Evolutionary conservation across 2,329 filamentous ascomycete genomes (phyloP), one percentile per base, ranked within the genome.

Genomic region (Arthrobotrys entomopaga): DNA sequence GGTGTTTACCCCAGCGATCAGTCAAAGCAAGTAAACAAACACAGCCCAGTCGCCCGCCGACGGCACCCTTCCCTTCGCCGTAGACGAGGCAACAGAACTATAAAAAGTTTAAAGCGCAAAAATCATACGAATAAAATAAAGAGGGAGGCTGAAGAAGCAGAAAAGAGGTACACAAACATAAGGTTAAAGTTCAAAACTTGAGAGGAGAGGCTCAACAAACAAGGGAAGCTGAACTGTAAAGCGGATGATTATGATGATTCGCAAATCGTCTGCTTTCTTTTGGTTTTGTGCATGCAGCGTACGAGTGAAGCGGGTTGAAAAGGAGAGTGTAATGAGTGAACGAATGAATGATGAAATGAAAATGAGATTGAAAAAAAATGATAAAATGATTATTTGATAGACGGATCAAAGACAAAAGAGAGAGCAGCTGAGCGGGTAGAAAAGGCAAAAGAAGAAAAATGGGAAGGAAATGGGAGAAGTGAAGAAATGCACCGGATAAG

Each of bases 51-150:
- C 61, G 16, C 38, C 59, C 0, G 26, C 58, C 24, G 34, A 20
- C 40, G 38, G 29, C 29, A 34, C 29, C 29, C 29, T 34, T 10
- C 10, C 10, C 7, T 10, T 34, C 19, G 15, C 67, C 56, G 69
- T 73, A 66, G 69, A 73, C 69, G 69, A 73, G 69, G 69, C 69
- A 73, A 34, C 29, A 34, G 29, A 34, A 34, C 29, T 34, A 34
- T 34, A 2, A 34, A 5, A 34, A 34, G 6, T 34, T 34, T 34
- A 34, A 34, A 34, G 29, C 29, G 67, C 70, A 54, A 26, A 22
- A 24, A 6, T 11, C 13, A 46, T 11, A 15, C 19, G 7, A 72
- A 72, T 38, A 57, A 56, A n/a, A 16, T 20, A 46, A 48, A 53
- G 20, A 19, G 34, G 10, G 15, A 49, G n/a, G 46, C n/a, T 50